Percentiles rank a stretch among this genome's conserved stretches.
Evolutionary conservation across 495 filamentous ascomycete species (phyloP).

Genomic region (Hapsidospora chrysogenum): DNA sequence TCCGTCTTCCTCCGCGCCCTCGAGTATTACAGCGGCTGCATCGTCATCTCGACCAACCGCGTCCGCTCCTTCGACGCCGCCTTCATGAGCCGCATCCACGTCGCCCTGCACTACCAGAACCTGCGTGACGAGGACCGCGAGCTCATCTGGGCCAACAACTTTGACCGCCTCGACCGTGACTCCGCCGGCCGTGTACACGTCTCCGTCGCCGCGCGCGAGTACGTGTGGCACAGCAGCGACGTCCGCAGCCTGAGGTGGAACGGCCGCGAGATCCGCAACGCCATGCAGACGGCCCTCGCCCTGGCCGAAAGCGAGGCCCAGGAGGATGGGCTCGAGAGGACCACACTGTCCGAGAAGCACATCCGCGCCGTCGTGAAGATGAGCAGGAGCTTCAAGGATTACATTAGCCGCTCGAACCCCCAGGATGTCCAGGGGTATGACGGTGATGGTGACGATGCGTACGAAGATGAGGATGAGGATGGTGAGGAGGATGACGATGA

Average conservation of each 20-base stretch:
- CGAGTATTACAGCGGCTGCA: constrained; percentile 24
- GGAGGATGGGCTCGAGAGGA: constrained; percentile 12
- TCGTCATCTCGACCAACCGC: constrained; percentile 27
- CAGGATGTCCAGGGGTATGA: constrained; percentile 5
- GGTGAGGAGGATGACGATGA: constrained; percentile 5
- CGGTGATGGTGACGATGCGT: constrained; percentile 5
- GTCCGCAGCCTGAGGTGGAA: constrained; percentile 18
- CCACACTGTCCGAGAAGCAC: constrained; percentile 17
- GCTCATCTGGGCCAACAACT: constrained; percentile 21
- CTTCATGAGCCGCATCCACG: constrained; percentile 25
- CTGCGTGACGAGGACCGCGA: constrained; percentile 16
- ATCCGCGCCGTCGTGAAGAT: constrained; percentile 19
- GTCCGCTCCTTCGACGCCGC: constrained; percentile 24
- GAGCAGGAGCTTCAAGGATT: constrained; percentile 22
- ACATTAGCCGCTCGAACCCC: not conserved
- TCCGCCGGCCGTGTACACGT: constrained; percentile 15
- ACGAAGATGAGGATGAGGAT: constrained; percentile 4
- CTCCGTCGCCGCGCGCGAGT: constrained; percentile 12
- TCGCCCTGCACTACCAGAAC: constrained; percentile 21
- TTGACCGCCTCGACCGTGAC: constrained; percentile 18
- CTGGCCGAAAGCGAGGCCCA: constrained; percentile 23
- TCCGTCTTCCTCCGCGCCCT: constrained; percentile 36
- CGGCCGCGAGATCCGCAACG: constrained; percentile 26
- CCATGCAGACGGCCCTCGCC: constrained; percentile 24
- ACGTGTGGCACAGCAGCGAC: constrained; percentile 11